phyloP scores from a whole-genome alignment of 257 asterid genomes.

The Przewalskia tangutica region DNA sequence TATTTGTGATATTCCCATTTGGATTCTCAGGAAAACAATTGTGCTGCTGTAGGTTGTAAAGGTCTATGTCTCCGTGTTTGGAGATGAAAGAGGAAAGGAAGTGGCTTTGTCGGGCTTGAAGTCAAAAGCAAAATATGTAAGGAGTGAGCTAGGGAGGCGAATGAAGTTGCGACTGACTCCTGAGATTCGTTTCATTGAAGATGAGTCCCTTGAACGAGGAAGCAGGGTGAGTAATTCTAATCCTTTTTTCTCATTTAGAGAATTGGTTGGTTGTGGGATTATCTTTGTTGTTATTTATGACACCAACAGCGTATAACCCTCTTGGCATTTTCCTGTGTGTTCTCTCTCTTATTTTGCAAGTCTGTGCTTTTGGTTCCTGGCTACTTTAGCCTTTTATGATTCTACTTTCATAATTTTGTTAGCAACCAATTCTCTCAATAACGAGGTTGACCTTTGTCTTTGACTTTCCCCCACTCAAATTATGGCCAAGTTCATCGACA shows the following conservation, averaged over 20 bases:
- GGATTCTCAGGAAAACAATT: not conserved
- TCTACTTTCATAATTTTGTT: not conserved
- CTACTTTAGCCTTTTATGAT: not conserved
- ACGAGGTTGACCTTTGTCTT: not conserved
- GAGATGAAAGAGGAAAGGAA: slow-evolving; percentile 97
- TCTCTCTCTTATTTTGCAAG: too few relatives aligned
- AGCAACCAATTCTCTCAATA: not conserved
- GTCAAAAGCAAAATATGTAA: slow-evolving; percentile 86
- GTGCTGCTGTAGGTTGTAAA: slow-evolving; percentile 61
- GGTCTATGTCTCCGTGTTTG: slow-evolving; percentile 92
- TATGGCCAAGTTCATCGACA: not conserved
- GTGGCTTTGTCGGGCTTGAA: slow-evolving; percentile 90
- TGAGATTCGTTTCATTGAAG: slow-evolving; percentile 89
- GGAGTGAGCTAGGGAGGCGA: slow-evolving; percentile 80
- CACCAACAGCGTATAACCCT: not conserved
- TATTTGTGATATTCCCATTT: not conserved
- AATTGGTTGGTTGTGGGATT: not conserved
- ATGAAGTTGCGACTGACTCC: slow-evolving; percentile 96
- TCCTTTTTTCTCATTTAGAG: not conserved
- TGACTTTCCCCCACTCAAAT: not conserved
- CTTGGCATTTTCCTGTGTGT: too few relatives aligned
- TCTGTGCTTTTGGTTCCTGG: not conserved
- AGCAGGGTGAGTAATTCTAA: slow-evolving; percentile 68
- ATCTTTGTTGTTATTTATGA: not conserved
- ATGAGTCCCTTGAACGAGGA: slow-evolving; percentile 89